phyloP scores from a whole-genome alignment of 352 stramenopile species.

The Plasmopara halstedii region DNA sequence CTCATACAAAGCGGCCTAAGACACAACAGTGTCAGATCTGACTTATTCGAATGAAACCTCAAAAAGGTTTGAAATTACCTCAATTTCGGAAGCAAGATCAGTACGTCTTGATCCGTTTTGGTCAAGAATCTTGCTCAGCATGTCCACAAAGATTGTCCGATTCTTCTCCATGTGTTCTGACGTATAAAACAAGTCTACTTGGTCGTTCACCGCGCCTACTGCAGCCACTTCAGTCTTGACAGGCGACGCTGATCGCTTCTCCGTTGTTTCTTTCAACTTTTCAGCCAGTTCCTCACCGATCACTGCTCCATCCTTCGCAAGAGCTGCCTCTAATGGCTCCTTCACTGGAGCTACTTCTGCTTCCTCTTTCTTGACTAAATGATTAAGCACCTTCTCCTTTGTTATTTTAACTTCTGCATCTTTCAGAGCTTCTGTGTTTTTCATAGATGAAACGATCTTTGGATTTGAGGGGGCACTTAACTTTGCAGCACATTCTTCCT shows the following conservation, averaged over 20 bases:
- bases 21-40: conserved; percentile 3
- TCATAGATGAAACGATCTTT: conserved; percentile 1
- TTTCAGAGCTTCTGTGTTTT: conserved; percentile 11
- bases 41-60: not conserved
- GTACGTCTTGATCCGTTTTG: conserved; percentile 26
- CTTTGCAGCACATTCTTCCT: no score
- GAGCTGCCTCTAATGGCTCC: not conserved
- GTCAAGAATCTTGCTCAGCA: conserved; percentile 56
- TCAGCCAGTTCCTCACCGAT: conserved; percentile 6
- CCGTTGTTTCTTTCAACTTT: not conserved
- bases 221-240: conserved; percentile 4
- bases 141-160: conserved; percentile 50
- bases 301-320: not conserved
- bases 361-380: conserved; percentile 1
- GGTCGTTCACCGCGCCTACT: conserved; percentile 2
- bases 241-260: conserved; percentile 5
- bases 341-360: not conserved
- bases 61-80: conserved; percentile 26
- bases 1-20: conserved; percentile 60
- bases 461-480: not conserved
- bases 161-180: conserved; percentile 48
- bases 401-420: conserved; percentile 7
- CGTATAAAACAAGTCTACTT: conserved; percentile 23
- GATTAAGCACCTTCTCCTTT: conserved; percentile 1
- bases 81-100: conserved; percentile 60